Conservation (phyloP, 1,284 basidiomycete species). For the Phylloboletellus chloephorus region DNA sequence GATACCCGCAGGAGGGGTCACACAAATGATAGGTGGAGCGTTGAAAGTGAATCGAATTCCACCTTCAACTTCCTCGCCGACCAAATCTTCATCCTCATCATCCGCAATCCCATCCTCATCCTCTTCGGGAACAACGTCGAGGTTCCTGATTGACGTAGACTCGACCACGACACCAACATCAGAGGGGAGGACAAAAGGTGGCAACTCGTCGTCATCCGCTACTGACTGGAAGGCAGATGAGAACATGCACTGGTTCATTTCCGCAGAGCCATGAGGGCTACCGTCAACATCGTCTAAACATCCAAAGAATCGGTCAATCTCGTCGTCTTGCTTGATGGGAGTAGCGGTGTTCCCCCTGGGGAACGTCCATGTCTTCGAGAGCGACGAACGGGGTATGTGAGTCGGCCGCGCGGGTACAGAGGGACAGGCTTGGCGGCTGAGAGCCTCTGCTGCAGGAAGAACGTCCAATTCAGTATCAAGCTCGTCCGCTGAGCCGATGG, state of each 20-base stretch:
- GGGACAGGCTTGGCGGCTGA: conserved; percentile 5
- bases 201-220: conserved; percentile 38
- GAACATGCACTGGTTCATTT: conserved; percentile 55
- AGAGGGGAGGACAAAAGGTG: conserved; percentile 47
- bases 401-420: conserved; percentile 17
- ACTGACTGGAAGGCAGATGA: conserved; percentile 46
- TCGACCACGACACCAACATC: conserved; percentile 48
- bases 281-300: conserved; percentile 61
- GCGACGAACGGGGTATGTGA: conserved; percentile 40
- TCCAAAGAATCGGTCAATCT: conserved; percentile 64
- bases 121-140: conserved; percentile 44
- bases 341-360: conserved; percentile 37
- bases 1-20: conserved; percentile 37
- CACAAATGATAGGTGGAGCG: conserved; percentile 44
- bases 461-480: conserved; percentile 19
- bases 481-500: conserved; percentile 53
- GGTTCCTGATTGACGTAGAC: conserved; percentile 20
- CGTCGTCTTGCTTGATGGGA: conserved; percentile 18
- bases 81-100: conserved; percentile 40
- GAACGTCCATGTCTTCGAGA: conserved; percentile 69
- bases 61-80: conserved; percentile 47
- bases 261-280: conserved; percentile 38
- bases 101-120: conserved; percentile 35
- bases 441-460: conserved; percentile 1
- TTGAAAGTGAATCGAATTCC: conserved; percentile 69